Evolutionary conservation across 2,329 filamentous ascomycete species (phyloP), one percentile per base, ranked within the genome.

Genomic region (Alternaria dauci): DNA sequence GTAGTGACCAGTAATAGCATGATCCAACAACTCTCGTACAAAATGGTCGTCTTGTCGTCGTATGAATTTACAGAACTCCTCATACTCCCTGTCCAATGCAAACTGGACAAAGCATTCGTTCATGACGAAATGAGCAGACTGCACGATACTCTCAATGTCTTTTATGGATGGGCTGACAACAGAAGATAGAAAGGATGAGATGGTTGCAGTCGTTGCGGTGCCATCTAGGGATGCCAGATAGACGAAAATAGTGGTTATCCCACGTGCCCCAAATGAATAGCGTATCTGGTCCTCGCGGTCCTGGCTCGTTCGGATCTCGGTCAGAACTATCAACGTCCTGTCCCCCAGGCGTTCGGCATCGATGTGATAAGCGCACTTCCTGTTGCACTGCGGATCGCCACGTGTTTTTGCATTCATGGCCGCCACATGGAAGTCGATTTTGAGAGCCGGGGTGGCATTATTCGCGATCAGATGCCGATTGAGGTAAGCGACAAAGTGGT

Each of bases 401-500:
- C 58, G 63, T 8, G 48, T 61, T 23, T 54, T 28, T 25, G 53
- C 23, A 39, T 39, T 20, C 12, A 51, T 34, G 20, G 46, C 52
- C 23, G 60, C 62, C 38, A 44, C 14, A 20, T 60, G 55, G 28
- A 70, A 52, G 54, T 72, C 67, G 59, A 70, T 63, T 32, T 69
- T 71, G 50, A 63, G 61, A 3, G 62, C 68, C 8, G 65, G 64
- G n/a, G 55, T 57, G 25, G 61, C 64, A 34, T 66, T 58, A 32
- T 53, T 58, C n/a, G 68, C 62, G 30, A 68, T 48, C 32, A 70
- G 41, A 41, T 72, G 63, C 51, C 67, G 70, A 43, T 71, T 72
- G 25, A 72, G 56, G 55, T 60, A 71, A 57, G 65, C 65, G 43
- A 68, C 60, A 32, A 72, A 72, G 52, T 72, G 65, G 20, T 67